These are phyloP conservation scores for Neurospora africana DNA, from an alignment of 495 filamentous ascomycete species.

Conservation along the genomic window DNA sequence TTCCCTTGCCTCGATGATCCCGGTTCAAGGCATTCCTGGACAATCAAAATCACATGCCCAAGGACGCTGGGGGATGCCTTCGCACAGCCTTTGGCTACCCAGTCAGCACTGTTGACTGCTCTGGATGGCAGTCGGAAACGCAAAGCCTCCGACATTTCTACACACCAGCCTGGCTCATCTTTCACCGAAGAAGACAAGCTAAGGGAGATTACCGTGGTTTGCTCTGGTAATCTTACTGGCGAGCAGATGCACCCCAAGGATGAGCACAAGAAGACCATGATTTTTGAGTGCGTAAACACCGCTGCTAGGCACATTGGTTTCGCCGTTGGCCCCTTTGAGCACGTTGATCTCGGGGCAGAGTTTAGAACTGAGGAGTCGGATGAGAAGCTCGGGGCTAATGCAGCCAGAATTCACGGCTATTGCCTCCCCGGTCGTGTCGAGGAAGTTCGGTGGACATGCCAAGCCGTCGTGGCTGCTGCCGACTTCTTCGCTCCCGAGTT, in stretches of 20 bases:
- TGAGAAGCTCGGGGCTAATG: conserved; percentile 73
- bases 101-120: conserved; percentile 10
- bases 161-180: not conserved
- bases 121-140: conserved; percentile 20
- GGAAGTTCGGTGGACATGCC: conserved; percentile 73
- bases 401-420: conserved; percentile 76
- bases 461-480: conserved; percentile 47
- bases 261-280: conserved; percentile 67
- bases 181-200: conserved; percentile 64
- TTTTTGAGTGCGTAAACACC: conserved; percentile 59
- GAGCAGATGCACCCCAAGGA: conserved; percentile 67
- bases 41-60: conserved; percentile 73
- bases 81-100: conserved; percentile 26
- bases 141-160: conserved; percentile 5
- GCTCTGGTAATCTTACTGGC: conserved; percentile 77
- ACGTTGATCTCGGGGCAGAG: conserved; percentile 71
- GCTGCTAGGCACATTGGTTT: conserved; percentile 84
- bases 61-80: conserved; percentile 80
- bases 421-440: conserved; percentile 74
- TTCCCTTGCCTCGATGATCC: conserved; percentile 90
- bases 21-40: conserved; percentile 71
- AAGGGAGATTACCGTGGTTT: conserved; percentile 79
- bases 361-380: conserved; percentile 85
- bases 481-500: conserved; percentile 81
- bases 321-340: conserved; percentile 87